Conservation (phyloP, 108 stramenopile genomes). For the Aureococcus anophagefferens region DNA sequence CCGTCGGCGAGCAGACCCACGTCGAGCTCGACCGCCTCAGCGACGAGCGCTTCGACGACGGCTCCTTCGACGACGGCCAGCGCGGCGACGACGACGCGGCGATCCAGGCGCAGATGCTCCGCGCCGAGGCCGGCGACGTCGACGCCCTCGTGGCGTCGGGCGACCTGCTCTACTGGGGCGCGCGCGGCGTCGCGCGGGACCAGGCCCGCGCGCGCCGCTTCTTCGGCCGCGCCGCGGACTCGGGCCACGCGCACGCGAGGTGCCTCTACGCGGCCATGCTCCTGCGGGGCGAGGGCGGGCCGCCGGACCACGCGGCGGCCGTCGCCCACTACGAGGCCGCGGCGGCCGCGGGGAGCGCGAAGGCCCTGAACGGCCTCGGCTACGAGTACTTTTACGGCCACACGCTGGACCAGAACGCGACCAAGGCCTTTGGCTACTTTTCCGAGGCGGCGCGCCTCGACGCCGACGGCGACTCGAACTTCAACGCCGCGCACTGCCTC, state of each 20-base stretch:
- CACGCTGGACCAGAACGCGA: conserved; percentile 11
- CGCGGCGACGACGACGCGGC: conserved; percentile 22
- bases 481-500: conserved; percentile 26
- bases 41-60: background rate
- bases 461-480: conserved; percentile 23
- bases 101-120: conserved; percentile 13
- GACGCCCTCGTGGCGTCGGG: conserved; percentile 17
- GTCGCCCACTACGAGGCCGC: conserved; percentile 16
- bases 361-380: conserved; percentile 27
- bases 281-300: conserved; percentile 30
- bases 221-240: conserved; percentile 15
- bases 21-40: background rate
- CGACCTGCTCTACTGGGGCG: conserved; percentile 31
- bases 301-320: conserved; percentile 11
- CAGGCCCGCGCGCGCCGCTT: conserved; percentile 19
- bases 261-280: conserved; percentile 21
- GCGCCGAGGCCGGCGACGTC: conserved; percentile 22
- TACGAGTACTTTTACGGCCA: conserved; percentile 32
- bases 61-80: conserved; percentile 6
- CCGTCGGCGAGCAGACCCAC: background rate
- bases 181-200: conserved; percentile 24
- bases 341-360: background rate
- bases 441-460: conserved; percentile 5
- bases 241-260: conserved; percentile 17
- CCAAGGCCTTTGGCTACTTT: conserved; percentile 23